Conservation (phyloP, 768 basidiomycete genomes). For the Leccinum barrowsii region DNA sequence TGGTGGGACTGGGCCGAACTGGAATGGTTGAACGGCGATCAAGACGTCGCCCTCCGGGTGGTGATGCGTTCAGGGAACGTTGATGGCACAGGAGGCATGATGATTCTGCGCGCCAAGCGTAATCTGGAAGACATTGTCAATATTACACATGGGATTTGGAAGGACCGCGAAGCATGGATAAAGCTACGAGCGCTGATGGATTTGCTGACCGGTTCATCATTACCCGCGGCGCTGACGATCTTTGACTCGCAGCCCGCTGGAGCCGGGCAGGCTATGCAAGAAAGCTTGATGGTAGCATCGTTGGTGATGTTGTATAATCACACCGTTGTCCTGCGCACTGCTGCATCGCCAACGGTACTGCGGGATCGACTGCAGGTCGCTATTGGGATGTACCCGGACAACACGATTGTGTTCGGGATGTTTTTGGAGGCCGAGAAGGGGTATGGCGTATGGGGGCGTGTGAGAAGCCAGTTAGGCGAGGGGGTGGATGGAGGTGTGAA, state of each 20-base stretch:
- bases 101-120: constrained; percentile 61
- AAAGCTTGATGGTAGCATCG: constrained; percentile 55
- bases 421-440: constrained; percentile 77
- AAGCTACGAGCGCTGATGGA: constrained; percentile 65
- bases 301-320: constrained; percentile 63
- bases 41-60: constrained; percentile 49
- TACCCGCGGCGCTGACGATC: constrained; percentile 37
- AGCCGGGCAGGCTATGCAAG: constrained; percentile 24
- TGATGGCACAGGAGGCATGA: constrained; percentile 49
- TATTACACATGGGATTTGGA: constrained; percentile 39
- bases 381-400: constrained; percentile 57
- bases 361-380: constrained; percentile 55
- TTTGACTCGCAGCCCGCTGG: constrained; percentile 32
- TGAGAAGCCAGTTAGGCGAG: constrained; percentile 55
- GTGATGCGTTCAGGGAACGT: constrained; percentile 53
- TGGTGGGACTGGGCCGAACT: constrained; percentile 88
- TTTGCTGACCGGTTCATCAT: constrained; percentile 45
- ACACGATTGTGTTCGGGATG: constrained; percentile 67
- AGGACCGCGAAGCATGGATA: constrained; percentile 62
- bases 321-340: constrained; percentile 48
- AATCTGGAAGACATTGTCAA: constrained; percentile 51
- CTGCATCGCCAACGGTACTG: constrained; percentile 55
- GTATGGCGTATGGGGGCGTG: constrained; percentile 74
- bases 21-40: constrained; percentile 65
- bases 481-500: constrained; percentile 32